Percentiles rank a stretch among this genome's conserved stretches.
Evolutionary conservation across 2,329 filamentous ascomycete species (phyloP).

Genomic region (Monosporascus ibericus): DNA sequence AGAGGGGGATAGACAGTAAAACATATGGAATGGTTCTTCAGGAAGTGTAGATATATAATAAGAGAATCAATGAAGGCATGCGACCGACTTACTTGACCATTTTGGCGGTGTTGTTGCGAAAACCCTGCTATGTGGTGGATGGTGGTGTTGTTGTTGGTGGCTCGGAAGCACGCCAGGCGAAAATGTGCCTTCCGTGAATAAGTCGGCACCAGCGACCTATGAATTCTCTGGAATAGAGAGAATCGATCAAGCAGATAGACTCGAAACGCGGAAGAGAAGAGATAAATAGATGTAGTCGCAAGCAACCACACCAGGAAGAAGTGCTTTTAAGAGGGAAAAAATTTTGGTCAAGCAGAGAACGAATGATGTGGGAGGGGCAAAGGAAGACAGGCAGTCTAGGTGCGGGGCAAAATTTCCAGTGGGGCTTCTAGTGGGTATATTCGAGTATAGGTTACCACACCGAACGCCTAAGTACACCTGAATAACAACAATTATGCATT

Average conservation of each 20-base stretch:
- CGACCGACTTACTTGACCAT: slow-evolving; percentile 93
- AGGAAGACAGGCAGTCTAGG: not conserved
- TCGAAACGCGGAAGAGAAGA: not conserved
- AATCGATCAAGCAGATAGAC: not conserved
- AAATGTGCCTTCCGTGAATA: not conserved
- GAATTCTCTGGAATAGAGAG: slow-evolving; percentile 1
- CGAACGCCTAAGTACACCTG: too few relatives aligned
- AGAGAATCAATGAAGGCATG: too few relatives aligned
- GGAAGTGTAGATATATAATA: not conserved
- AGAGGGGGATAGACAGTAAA: too few relatives aligned
- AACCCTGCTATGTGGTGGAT: slow-evolving; percentile 28
- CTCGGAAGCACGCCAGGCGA: slow-evolving; percentile 9
- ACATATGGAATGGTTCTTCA: too few relatives aligned
- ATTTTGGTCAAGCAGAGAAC: not conserved
- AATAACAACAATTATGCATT: too few relatives aligned
- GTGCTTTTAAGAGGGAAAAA: slow-evolving; percentile 1
- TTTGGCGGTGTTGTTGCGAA: slow-evolving; percentile 70
- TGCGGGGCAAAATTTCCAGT: not conserved
- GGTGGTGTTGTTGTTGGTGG: not conserved
- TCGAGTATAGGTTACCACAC: too few relatives aligned
- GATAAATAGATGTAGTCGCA: slow-evolving; percentile 3
- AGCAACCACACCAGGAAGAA: slow-evolving; percentile 2
- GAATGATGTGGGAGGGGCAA: not conserved
- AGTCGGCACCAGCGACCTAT: not conserved
- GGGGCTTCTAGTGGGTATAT: not conserved